These are phyloP conservation scores for Zostera marina DNA, from an alignment of 116 monocot species.

Conservation along the genomic window DNA sequence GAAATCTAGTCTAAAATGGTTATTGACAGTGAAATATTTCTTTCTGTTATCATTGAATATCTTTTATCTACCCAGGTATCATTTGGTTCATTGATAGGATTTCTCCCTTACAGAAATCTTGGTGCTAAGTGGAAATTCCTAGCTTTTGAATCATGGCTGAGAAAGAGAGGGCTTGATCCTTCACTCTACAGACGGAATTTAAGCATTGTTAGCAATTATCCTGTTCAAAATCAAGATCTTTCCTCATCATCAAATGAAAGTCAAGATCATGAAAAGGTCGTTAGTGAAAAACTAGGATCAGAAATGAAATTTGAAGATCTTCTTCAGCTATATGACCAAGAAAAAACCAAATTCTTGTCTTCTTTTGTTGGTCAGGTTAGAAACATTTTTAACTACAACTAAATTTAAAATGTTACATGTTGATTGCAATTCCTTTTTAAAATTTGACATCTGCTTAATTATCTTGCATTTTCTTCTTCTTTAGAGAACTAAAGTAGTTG, in stretches of 20 bases:
- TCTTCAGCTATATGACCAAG: conserved; percentile 53
- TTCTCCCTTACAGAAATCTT: conserved; percentile 82
- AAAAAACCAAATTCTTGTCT: conserved; percentile 70
- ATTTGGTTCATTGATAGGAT: conserved; percentile 74
- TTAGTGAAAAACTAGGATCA: conserved; percentile 14
- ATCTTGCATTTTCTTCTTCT: conserved; percentile 17
- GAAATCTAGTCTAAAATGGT: not conserved
- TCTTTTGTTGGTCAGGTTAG: conserved; percentile 93
- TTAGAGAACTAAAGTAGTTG: conserved; percentile 56
- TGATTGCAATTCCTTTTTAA: too few relatives aligned
- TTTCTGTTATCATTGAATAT: not conserved
- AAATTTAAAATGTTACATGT: too few relatives aligned
- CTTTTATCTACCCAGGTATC: conserved; percentile 42
- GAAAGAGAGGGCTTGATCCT: conserved; percentile 65
- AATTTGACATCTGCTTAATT: not conserved
- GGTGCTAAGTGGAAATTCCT: conserved; percentile 78
- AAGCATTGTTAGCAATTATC: conserved; percentile 38
- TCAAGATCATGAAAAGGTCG: conserved; percentile 10
- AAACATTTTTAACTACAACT: not conserved
- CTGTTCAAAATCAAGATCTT: conserved; percentile 18
- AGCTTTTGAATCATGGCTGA: conserved; percentile 94
- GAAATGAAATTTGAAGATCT: conserved; percentile 62
- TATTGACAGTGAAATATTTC: too few relatives aligned
- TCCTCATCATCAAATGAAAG: conserved; percentile 13
- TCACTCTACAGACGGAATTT: conserved; percentile 51